Evolutionary conservation across 352 stramenopile genomes (phyloP), one percentile per base, ranked within the genome.

Genomic region (Globisporangium perplexum): DNA sequence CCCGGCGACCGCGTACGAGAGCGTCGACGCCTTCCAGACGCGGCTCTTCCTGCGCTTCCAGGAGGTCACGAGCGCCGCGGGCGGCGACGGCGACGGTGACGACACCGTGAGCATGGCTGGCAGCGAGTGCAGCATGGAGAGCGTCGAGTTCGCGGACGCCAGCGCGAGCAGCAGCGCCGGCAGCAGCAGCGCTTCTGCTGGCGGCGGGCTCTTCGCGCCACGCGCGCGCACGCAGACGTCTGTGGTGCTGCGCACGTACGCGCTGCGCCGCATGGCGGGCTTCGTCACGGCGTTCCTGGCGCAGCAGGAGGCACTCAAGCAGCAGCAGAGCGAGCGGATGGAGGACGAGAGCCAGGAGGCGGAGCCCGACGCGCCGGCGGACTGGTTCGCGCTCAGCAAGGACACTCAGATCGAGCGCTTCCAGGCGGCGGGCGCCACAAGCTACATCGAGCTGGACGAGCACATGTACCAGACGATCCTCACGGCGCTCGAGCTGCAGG

Each of bases 361-460:
- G 7, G 14, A 26, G 20, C 17, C 23, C 5, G 24, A 52, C 39
- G 39, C n/a, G 38, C 33, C 53, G 2, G 53, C 42, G 3, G 41
- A 53, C 53, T 59, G 53, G 53, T 59, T 59, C 20, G 46, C 53
- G 2, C 47, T 59, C 7, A 53, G 24, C 22, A 47, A 48, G 36
- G 46, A 47, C 24, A 26, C 33, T 14, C 53, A 59, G 45, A 59
- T 59, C 45, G 53, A 59, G 44, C 45, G 53, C 5, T 59, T 59
- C 53, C 53, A 59, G 38, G 36, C 39, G 6, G 53, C 53, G 6
- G 33, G 53, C 7, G 53, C 53, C 0, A 53, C 53, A 4, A 42
- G 43, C 38, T 59, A 53, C 45, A 59, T 59, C 30, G 53, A 59
- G 53, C 47, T 59, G 6, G 53, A 59, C 35, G 53, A 59, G 36